Conservation (phyloP, 352 stramenopile species). For the Elongisporangium anandrum region DNA sequence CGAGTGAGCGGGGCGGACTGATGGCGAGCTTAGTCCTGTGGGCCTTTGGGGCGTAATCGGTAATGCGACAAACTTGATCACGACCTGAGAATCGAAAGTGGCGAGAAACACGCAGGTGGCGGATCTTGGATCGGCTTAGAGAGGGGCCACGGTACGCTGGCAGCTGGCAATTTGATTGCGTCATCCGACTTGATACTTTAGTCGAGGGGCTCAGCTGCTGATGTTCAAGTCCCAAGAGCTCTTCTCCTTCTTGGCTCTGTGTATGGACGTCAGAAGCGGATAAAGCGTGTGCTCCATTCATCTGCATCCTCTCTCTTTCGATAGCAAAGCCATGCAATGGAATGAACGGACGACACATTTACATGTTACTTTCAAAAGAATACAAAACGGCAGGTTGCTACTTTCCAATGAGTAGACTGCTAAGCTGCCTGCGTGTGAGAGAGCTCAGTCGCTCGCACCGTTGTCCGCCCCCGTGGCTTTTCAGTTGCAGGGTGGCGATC, state of each 20-base stretch:
- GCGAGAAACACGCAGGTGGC: neutral
- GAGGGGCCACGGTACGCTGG: neutral
- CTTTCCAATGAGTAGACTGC: constrained; percentile 13
- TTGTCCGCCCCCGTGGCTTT: neutral
- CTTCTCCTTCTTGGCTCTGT: too few species aligned
- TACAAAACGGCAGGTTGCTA: constrained; percentile 5
- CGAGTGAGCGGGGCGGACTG: neutral
- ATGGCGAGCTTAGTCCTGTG: neutral
- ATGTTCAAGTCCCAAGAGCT: neutral
- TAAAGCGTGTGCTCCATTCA: too few species aligned
- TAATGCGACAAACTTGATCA: neutral
- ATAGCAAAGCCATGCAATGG: neutral
- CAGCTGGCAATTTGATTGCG: neutral
- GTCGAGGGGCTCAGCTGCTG: neutral
- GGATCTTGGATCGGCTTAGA: neutral
- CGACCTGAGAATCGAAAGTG: neutral
- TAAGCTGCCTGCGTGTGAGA: neutral
- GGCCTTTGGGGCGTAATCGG: neutral
- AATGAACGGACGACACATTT: neutral
- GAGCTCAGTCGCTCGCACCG: neutral
- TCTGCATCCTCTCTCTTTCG: neutral
- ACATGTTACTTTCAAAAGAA: constrained; percentile 2
- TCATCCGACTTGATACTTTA: neutral
- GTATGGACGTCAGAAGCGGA: too few species aligned
- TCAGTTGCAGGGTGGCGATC: neutral